Percentiles rank a stretch among this genome's conserved stretches.
Conservation (phyloP, 2,329 filamentous ascomycete species). For the Verticillium tricorpus region DNA sequence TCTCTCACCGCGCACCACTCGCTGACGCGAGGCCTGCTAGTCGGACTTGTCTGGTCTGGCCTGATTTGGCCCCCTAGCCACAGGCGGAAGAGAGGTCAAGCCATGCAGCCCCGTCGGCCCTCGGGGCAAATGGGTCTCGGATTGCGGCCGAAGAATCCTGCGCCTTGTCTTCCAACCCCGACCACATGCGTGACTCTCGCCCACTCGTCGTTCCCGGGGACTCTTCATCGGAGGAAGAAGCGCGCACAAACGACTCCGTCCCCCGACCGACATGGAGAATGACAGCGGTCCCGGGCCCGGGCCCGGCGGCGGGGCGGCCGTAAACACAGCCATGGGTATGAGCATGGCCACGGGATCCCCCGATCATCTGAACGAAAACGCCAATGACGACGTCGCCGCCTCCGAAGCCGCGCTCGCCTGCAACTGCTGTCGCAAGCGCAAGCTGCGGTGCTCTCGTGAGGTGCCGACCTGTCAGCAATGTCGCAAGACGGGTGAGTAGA, state of each 20-base stretch:
- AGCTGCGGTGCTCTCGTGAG: slow-evolving; percentile 8
- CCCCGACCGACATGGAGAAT: neutral
- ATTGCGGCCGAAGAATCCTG: neutral
- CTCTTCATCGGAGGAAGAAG: neutral
- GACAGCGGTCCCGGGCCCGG: neutral
- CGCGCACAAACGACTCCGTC: neutral
- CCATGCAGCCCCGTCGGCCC: neutral
- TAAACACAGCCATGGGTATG: neutral
- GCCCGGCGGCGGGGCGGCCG: neutral
- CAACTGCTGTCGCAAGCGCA: slow-evolving; percentile 9
- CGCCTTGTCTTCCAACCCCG: neutral
- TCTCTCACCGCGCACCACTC: neutral
- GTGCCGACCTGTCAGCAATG: slow-evolving; percentile 8
- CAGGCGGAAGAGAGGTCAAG: neutral
- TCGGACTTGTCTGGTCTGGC: neutral
- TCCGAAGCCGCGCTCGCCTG: slow-evolving; percentile 7
- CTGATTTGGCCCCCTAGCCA: neutral
- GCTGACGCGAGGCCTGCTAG: no score
- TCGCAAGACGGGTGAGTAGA: slow-evolving; percentile 9
- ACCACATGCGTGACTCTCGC: neutral
- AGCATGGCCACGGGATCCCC: neutral
- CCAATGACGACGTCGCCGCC: neutral
- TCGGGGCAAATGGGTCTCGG: neutral
- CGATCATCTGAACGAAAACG: neutral
- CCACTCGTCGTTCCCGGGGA: neutral